Evolutionary conservation across 176 grass and related monocot genomes (phyloP), one percentile per base, ranked within the genome.

Genomic region (Ananas comosus): DNA sequence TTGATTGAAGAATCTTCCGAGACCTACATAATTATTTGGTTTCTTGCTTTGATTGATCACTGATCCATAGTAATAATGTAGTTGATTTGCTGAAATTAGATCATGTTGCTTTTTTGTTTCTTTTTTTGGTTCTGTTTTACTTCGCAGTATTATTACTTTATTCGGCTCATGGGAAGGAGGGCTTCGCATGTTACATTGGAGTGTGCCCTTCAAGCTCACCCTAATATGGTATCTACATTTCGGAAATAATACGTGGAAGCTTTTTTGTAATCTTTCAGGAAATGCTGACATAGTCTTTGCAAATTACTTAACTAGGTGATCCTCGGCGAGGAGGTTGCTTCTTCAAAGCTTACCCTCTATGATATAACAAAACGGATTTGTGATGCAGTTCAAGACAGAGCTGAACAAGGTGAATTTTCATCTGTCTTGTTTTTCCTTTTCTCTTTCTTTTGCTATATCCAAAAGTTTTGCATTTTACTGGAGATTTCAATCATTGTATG

Each of bases 151-250:
- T 91, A 91, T 18, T 91, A 87, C 80, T 91, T 91, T 16, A 82
- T 91, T 65, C 85, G 88, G 50, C 22, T 91, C 64, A 91, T 91
- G 88, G 88, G 88, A 49, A 64, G 85, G 9, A 87, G 81, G 66
- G 85, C 85, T 52, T 91, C 88, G 51, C 88, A 91, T 80, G 88
- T 91, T 13, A 82, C 88, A 27, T 76, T 87, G 0, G 88, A 91
- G 68, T 91, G 88, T 63, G 88, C 88, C 48, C 88, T 91, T 64
- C 88, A 91, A 14, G 83, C 88, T 21, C 88, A 91, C 68, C 88
- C 88, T 68, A 91, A 91, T 59, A 91, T 91, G 88, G 88, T 91
- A 71, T 75, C 14, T 18, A 68, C 51, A 50, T 48, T 3, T 10
- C 7, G 42, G 16, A 57, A 72, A 72, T 28, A 56, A 16, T 17